Evolutionary conservation across 441 rosid genomes (phyloP).

Genomic region (California macrophylla): DNA sequence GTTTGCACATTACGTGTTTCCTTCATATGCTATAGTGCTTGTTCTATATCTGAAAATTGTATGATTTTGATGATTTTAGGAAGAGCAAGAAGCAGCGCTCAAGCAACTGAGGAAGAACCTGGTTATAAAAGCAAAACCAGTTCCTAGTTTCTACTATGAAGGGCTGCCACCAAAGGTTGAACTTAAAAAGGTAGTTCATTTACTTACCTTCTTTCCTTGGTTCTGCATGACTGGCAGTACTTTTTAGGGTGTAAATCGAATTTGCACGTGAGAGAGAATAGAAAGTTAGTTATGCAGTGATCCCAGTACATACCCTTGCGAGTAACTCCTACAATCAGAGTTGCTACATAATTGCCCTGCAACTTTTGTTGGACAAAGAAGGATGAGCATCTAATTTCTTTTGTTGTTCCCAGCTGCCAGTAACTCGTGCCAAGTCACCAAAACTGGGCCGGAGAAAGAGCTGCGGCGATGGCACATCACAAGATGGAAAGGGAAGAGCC

Average conservation of each 20-base stretch:
- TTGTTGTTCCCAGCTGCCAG: constrained; percentile 44
- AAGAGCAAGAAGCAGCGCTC: constrained; percentile 90
- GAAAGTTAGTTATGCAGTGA: not conserved
- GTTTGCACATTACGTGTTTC: constrained; percentile 4
- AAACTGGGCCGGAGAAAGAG: constrained; percentile 73
- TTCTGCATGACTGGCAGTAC: not conserved
- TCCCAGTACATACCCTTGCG: no score
- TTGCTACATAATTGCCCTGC: not conserved
- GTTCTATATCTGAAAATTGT: not conserved
- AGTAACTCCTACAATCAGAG: no score
- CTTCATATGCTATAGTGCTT: no score
- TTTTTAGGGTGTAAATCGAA: not conserved
- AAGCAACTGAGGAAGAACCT: constrained; percentile 81
- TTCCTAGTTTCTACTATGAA: constrained; percentile 88
- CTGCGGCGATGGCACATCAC: constrained; percentile 49
- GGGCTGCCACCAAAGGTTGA: constrained; percentile 74
- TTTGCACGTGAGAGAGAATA: not conserved
- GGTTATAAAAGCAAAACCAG: constrained; percentile 79
- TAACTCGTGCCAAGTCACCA: constrained; percentile 81
- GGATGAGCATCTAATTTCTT: not conserved
- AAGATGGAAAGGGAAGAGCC: constrained; percentile 38
- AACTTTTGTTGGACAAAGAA: not conserved
- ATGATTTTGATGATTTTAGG: constrained; percentile 30
- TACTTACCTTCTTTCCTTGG: constrained; percentile 1
- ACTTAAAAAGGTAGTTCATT: constrained; percentile 63